phyloP scores from a whole-genome alignment of 1,139 yeast genomes.

The Blastobotrys niveus region DNA sequence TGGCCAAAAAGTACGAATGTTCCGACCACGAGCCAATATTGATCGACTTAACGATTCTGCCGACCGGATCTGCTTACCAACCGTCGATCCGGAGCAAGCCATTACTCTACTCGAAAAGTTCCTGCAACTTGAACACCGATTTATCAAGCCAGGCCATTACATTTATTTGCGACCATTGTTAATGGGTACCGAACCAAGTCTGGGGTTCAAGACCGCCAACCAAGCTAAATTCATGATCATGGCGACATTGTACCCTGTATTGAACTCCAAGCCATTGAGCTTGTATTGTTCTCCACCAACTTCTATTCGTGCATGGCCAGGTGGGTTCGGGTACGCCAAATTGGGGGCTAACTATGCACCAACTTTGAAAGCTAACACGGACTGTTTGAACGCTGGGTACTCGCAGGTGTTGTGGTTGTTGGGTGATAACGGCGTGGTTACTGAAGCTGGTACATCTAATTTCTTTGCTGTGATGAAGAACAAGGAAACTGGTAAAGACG shows the following conservation, averaged over 20 bases:
- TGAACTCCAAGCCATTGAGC: conserved; percentile 34
- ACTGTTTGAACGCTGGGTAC: conserved; percentile 38
- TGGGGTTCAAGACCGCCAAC: conserved; percentile 39
- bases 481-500: conserved; percentile 34
- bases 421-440: conserved; percentile 38
- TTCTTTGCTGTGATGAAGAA: conserved; percentile 39
- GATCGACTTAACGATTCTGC: conserved; percentile 40
- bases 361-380: conserved; percentile 37
- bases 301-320: conserved; percentile 44
- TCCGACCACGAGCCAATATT: conserved; percentile 42
- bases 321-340: conserved; percentile 43
- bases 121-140: conserved; percentile 35
- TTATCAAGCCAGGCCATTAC: conserved; percentile 30
- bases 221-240: conserved; percentile 38
- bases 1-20: conserved; percentile 36
- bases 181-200: conserved; percentile 34
- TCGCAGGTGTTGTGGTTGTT: conserved; percentile 43
- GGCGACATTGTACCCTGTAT: conserved; percentile 35
- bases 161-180: conserved; percentile 32
- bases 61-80: conserved; percentile 39
- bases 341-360: conserved; percentile 47
- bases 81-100: conserved; percentile 39
- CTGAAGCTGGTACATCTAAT: conserved; percentile 46
- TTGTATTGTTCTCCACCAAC: conserved; percentile 36
- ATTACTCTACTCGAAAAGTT: conserved; percentile 37